Conservation (phyloP, 257 asterid species). For the Fraxinus cuspidata region DNA sequence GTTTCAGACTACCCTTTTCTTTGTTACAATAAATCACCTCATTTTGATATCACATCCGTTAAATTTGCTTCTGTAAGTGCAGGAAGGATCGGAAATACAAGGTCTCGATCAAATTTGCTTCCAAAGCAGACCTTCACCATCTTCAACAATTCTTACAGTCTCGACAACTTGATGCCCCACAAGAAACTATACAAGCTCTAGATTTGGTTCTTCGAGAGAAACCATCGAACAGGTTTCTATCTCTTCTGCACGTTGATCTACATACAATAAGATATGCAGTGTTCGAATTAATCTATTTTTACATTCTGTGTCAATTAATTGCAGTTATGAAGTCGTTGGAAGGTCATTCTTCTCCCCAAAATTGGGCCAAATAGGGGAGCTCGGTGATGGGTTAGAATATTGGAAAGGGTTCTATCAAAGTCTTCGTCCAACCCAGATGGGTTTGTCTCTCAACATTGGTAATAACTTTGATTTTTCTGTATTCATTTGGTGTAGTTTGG, state of each 20-base stretch:
- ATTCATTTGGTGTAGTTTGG: background rate
- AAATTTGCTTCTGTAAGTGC: conserved; percentile 16
- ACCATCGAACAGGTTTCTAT: conserved; percentile 41
- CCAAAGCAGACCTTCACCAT: conserved; percentile 58
- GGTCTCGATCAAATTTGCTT: conserved; percentile 62
- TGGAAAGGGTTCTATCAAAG: conserved; percentile 89
- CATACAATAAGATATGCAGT: background rate
- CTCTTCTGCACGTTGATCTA: background rate
- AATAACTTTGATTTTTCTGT: background rate
- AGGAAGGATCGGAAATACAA: conserved; percentile 67
- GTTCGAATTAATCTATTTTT: background rate
- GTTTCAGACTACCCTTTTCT: background rate
- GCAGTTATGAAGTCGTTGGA: conserved; percentile 68
- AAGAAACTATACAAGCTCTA: conserved; percentile 69
- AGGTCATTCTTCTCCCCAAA: conserved; percentile 58
- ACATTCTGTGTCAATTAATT: background rate
- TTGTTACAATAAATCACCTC: background rate
- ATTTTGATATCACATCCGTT: background rate
- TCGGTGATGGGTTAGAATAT: conserved; percentile 61
- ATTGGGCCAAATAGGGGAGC: conserved; percentile 44
- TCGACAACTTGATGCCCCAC: conserved; percentile 60
- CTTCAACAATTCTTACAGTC: conserved; percentile 49
- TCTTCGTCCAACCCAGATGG: conserved; percentile 89
- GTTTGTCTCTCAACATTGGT: conserved; percentile 80
- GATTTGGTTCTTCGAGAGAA: conserved; percentile 75